Conservation (phyloP, 768 basidiomycete genomes). For the Mrakia gelida region DNA sequence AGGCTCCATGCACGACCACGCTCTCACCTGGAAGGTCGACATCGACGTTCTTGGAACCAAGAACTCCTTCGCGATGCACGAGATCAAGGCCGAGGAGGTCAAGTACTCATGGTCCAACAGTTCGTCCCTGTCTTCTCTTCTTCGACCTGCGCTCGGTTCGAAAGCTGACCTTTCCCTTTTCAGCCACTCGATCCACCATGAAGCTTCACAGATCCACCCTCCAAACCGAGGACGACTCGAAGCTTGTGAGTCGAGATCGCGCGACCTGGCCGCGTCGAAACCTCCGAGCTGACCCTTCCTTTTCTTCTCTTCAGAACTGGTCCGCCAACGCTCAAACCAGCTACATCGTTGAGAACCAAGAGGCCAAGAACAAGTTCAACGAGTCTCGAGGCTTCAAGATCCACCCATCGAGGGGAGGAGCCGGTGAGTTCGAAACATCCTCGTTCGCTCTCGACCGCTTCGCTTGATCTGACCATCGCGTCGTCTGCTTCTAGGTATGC, state of each 20-base stretch:
- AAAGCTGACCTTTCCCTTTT: background rate
- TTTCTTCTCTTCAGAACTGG: slow-evolving; percentile 34
- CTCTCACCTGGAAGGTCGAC: slow-evolving; percentile 34
- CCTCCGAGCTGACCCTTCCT: background rate
- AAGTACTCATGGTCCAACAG: slow-evolving; percentile 35
- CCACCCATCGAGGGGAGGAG: slow-evolving; percentile 36
- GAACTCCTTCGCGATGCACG: slow-evolving; percentile 37
- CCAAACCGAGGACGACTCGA: slow-evolving; percentile 34
- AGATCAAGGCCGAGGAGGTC: slow-evolving; percentile 31
- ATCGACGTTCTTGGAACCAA: slow-evolving; percentile 36
- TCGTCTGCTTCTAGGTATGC: slow-evolving; percentile 17
- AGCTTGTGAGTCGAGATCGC: slow-evolving; percentile 39
- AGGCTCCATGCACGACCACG: slow-evolving; percentile 39
- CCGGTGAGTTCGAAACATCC: slow-evolving; percentile 7
- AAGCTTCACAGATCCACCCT: slow-evolving; percentile 35
- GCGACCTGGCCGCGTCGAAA: background rate
- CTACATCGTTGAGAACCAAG: slow-evolving; percentile 43
- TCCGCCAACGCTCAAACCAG: slow-evolving; percentile 34
- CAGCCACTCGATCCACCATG: slow-evolving; percentile 36
- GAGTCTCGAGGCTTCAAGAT: slow-evolving; percentile 43
- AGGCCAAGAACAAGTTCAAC: slow-evolving; percentile 41
- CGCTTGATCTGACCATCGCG: too few relatives aligned
- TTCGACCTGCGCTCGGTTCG: background rate
- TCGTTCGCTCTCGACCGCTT: too few relatives aligned
- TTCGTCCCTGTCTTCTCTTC: background rate